A percentile compares a stretch with the other conserved stretches of the same genome.
Conservation (phyloP, 1,284 basidiomycete species). For the Leccinum brunneo-olivaceum region DNA sequence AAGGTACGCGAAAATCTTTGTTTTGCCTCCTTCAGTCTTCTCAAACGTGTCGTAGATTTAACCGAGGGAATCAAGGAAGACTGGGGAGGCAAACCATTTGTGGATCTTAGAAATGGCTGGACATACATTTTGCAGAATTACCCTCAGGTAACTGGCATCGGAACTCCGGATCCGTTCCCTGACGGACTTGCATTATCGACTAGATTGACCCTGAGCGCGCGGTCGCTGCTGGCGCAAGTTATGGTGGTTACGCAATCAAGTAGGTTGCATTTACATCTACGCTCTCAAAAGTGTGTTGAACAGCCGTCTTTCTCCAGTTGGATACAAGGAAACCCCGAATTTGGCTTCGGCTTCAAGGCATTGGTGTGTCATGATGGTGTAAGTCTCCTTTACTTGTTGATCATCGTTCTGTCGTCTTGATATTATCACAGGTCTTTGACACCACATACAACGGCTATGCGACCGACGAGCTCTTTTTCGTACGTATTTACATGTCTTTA, state of each 20-base stretch:
- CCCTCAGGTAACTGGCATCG: constrained; percentile 52
- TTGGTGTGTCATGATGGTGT: constrained; percentile 87
- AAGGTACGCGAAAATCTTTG: constrained; percentile 41
- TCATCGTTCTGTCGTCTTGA: constrained; percentile 2
- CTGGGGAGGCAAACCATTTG: constrained; percentile 85
- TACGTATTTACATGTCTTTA: constrained; percentile 31
- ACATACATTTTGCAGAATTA: constrained; percentile 61
- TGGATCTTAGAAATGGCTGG: constrained; percentile 75
- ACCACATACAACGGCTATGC: constrained; percentile 68
- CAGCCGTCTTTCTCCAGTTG: constrained; percentile 48
- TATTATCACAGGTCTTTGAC: constrained; percentile 51
- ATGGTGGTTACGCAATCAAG: constrained; percentile 83
- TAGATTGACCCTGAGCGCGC: constrained; percentile 78
- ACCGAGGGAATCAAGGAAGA: constrained; percentile 73
- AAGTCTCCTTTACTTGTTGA: constrained; percentile 15
- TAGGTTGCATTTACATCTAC: constrained; percentile 28
- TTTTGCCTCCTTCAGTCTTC: neutral
- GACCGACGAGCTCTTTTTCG: constrained; percentile 86
- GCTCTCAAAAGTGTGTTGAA: neutral
- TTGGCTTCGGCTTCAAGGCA: constrained; percentile 80
- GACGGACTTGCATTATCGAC: constrained; percentile 8
- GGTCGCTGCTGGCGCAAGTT: constrained; percentile 76
- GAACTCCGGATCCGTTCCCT: neutral
- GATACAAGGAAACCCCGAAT: constrained; percentile 91
- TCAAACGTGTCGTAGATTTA: constrained; percentile 47